These are phyloP conservation scores for Heteromeles arbutifolia DNA, from an alignment of 306 rosid genomes.

Conservation along the genomic window DNA sequence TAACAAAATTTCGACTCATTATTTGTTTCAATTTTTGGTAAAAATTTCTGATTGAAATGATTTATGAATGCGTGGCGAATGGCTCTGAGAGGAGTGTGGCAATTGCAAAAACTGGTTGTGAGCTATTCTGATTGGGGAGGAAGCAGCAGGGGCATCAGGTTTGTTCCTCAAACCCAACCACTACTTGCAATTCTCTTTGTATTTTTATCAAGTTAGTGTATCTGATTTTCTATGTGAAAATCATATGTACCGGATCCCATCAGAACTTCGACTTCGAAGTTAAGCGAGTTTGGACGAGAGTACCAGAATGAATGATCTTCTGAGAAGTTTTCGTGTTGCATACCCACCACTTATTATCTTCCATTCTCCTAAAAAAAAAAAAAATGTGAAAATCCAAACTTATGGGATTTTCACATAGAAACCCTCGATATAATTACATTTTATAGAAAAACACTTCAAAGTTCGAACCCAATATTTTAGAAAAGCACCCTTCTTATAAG, in stretches of 20 bases:
- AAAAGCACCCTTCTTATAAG: no score
- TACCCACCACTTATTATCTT: no score
- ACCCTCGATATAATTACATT: not conserved
- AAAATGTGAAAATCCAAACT: no score
- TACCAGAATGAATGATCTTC: fast-evolving
- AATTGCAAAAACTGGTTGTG: constrained; percentile 68
- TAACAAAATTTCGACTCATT: not conserved
- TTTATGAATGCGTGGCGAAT: constrained; percentile 21
- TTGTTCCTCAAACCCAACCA: not conserved
- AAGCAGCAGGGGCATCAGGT: constrained; percentile 91
- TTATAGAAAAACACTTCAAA: no score
- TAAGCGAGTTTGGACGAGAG: no score
- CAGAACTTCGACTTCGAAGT: no score
- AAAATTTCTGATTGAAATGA: not conserved
- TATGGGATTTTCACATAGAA: not conserved
- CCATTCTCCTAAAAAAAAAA: no score
- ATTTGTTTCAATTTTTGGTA: not conserved
- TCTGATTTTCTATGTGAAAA: not conserved
- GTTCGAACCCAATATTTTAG: no score
- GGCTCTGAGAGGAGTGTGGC: constrained; percentile 95
- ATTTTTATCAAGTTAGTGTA: no score
- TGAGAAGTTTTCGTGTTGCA: no score
- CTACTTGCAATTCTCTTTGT: no score
- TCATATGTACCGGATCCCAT: no score
- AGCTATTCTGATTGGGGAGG: constrained; percentile 86